Evolutionary conservation across 306 rosid species (phyloP).

Genomic region (Parietaria judaica): DNA sequence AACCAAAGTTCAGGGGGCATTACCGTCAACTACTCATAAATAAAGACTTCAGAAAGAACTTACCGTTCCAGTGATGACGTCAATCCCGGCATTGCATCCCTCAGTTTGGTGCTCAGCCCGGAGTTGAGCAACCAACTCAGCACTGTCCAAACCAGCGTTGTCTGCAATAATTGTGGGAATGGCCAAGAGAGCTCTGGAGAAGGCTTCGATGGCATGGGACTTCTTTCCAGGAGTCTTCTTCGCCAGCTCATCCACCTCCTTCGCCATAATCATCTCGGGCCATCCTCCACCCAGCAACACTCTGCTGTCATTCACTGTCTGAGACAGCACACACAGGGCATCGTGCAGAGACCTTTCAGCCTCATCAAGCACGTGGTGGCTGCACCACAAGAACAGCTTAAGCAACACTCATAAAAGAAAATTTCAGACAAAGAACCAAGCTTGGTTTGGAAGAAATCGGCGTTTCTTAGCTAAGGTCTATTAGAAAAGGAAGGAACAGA

Average conservation of each 20-base stretch:
- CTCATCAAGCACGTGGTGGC: conserved; percentile 94
- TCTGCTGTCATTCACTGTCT: conserved; percentile 88
- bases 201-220: conserved; percentile 94
- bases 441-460: too few relatives aligned
- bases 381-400: conserved; percentile 18
- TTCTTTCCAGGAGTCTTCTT: conserved; percentile 92
- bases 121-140: conserved; percentile 85
- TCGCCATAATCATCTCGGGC: conserved; percentile 98
- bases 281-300: conserved; percentile 95
- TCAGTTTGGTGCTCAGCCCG: conserved; percentile 95
- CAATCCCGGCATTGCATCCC: conserved; percentile 75
- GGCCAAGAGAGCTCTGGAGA: conserved; percentile 75
- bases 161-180: conserved; percentile 92
- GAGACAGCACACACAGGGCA: conserved; percentile 95
- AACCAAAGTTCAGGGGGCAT: too few relatives aligned
- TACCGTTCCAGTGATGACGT: conserved; percentile 90
- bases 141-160: conserved; percentile 99
- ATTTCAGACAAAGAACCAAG: too few relatives aligned
- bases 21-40: too few relatives aligned
- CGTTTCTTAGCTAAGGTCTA: too few relatives aligned
- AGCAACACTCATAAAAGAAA: neutral
- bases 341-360: conserved; percentile 98
- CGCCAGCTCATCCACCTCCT: conserved; percentile 81
- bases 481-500: too few relatives aligned
- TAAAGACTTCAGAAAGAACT: conserved; percentile 20